These are phyloP conservation scores for Helicosporidium sp. DNA, from an alignment of 139 green algal genomes.

Conservation along the genomic window DNA sequence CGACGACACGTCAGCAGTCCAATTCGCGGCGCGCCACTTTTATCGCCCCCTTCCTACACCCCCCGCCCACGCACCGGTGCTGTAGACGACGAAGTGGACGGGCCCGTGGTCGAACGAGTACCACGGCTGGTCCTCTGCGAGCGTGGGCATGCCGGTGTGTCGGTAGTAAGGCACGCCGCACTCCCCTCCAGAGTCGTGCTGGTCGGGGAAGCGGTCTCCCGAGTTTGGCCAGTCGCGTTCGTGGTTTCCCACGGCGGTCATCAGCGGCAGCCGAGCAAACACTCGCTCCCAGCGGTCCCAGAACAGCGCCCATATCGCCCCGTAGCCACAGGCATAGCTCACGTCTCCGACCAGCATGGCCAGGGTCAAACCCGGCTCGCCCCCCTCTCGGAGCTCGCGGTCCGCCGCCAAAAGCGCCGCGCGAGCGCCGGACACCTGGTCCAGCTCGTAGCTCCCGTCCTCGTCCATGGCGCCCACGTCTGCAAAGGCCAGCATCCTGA, in stretches of 20 bases:
- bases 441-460: constrained; percentile 9
- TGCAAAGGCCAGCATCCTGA: constrained; percentile 11
- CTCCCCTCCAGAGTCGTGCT: constrained; percentile 36
- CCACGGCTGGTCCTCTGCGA: constrained; percentile 5
- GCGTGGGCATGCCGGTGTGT: constrained; percentile 19
- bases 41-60: not conserved
- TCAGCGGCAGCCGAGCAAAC: constrained; percentile 33
- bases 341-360: constrained; percentile 49
- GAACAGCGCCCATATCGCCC: constrained; percentile 49
- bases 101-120: constrained; percentile 49
- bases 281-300: constrained; percentile 37
- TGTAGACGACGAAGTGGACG: constrained; percentile 57
- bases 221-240: constrained; percentile 49
- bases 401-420: constrained; percentile 2
- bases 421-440: constrained; percentile 1
- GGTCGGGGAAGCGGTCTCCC: constrained; percentile 6
- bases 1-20: not conserved
- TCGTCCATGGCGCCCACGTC: constrained; percentile 17
- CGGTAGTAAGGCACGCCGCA: constrained; percentile 42
- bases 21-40: too few relatives aligned
- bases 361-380: too few relatives aligned
- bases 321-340: constrained; percentile 34
- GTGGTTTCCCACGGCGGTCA: constrained; percentile 56
- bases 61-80: constrained; percentile 10
- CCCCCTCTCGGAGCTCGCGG: not conserved